Evolutionary conservation across 2,329 filamentous ascomycete genomes (phyloP).

Genomic region (Sphaerulina vaccinii): DNA sequence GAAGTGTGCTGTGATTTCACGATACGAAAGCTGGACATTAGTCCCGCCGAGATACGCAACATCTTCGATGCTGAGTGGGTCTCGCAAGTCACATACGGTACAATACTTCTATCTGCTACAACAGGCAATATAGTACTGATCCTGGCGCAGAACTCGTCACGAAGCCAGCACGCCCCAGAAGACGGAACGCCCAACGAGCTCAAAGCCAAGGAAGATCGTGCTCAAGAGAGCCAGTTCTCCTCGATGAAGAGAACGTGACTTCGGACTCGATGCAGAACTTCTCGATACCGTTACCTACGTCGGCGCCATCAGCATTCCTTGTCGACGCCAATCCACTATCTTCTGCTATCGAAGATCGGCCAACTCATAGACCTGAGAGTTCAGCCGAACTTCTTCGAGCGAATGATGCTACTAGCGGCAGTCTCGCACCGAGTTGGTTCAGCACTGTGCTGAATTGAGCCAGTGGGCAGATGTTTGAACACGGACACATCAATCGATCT

Average conservation of each 20-base stretch:
- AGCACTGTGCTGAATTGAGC: constrained; percentile 12
- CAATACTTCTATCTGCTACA: not conserved
- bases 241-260: not conserved
- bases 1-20: constrained; percentile 19
- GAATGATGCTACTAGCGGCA: too few relatives aligned
- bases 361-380: too few relatives aligned
- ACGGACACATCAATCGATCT: too few relatives aligned
- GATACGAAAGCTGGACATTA: constrained; percentile 14
- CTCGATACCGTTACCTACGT: not conserved
- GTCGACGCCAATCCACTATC: not conserved
- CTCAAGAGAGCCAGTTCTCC: not conserved
- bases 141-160: constrained; percentile 4
- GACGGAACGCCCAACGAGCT: constrained; percentile 7
- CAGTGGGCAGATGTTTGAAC: not conserved
- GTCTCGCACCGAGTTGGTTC: constrained; percentile 1
- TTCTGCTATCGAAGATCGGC: not conserved
- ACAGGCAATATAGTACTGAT: not conserved
- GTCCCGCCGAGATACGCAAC: constrained; percentile 2
- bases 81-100: constrained; percentile 19
- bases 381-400: too few relatives aligned
- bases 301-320: not conserved
- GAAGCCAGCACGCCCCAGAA: constrained; percentile 9
- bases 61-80: constrained; percentile 21
- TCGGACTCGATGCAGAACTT: not conserved
- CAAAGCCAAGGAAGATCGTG: not conserved